Conservation (phyloP, 129 eudicot species). For the Pittosporum tobira region DNA sequence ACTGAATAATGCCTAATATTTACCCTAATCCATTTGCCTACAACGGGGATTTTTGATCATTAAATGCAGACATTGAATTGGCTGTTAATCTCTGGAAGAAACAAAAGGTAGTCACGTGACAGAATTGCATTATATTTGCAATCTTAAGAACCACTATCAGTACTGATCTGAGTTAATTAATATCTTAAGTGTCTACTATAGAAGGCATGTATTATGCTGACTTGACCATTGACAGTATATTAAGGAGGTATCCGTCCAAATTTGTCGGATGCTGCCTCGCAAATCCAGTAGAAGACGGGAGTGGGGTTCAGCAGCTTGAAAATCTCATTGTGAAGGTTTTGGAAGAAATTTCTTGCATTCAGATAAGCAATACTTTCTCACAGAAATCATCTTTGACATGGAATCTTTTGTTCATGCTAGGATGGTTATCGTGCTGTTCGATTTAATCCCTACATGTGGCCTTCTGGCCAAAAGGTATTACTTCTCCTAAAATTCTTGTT, state of each 20-base stretch:
- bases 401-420: conserved; percentile 20
- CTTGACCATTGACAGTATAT: conserved; percentile 36
- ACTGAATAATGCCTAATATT: neutral
- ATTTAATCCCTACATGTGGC: conserved; percentile 91
- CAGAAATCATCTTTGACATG: conserved; percentile 11
- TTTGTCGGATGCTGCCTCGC: conserved; percentile 91
- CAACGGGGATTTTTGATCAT: neutral
- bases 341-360: neutral
- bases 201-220: neutral
- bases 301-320: conserved; percentile 61
- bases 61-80: no score
- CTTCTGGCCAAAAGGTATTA: conserved; percentile 67
- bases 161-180: neutral
- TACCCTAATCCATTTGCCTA: neutral
- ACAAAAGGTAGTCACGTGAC: neutral
- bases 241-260: conserved; percentile 72
- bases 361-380: neutral
- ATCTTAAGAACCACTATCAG: neutral
- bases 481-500: neutral
- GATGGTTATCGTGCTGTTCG: conserved; percentile 89
- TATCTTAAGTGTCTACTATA: neutral
- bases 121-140: neutral
- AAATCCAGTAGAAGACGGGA: conserved; percentile 85
- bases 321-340: conserved; percentile 56
- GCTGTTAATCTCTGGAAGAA: neutral